Percentiles rank a stretch among this genome's conserved stretches.
Evolutionary conservation across 495 filamentous ascomycete genomes (phyloP).

Genomic region (Annulohypoxylon bovei): DNA sequence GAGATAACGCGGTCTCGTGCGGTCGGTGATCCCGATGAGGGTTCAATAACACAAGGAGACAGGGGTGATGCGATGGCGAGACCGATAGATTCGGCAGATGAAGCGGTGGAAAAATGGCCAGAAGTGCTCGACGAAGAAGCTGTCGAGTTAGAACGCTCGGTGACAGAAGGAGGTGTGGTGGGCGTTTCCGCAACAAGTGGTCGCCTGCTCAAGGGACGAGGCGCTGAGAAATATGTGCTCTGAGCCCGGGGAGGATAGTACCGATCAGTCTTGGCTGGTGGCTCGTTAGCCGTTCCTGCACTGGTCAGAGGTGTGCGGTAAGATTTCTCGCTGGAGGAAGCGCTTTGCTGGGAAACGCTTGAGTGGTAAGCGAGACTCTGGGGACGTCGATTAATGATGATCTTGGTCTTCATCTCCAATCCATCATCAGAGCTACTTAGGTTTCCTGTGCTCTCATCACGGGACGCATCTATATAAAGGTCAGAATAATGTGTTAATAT

Average conservation of each 20-base stretch:
- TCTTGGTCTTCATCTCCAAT: conserved; percentile 25
- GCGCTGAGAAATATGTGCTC: conserved; percentile 45
- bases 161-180: neutral
- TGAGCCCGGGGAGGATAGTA: conserved; percentile 42
- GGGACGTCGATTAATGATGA: conserved; percentile 8
- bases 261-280: conserved; percentile 25
- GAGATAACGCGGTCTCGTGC: neutral
- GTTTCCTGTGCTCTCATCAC: conserved; percentile 18
- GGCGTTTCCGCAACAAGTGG: conserved; percentile 12
- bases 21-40: neutral
- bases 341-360: conserved; percentile 19
- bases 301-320: conserved; percentile 12
- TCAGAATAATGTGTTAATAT: conserved; percentile 15
- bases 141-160: conserved; percentile 13
- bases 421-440: conserved; percentile 32
- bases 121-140: conserved; percentile 16
- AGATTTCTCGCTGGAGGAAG: conserved; percentile 18
- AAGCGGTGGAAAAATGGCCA: conserved; percentile 15
- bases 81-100: conserved; percentile 41
- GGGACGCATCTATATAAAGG: conserved; percentile 12
- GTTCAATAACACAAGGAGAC: conserved; percentile 17
- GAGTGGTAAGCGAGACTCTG: conserved; percentile 12
- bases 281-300: conserved; percentile 29
- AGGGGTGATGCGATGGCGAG: conserved; percentile 40
- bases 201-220: conserved; percentile 36